These are phyloP conservation scores for Aegilops bicornis DNA, from an alignment of 176 grass and related monocot genomes.

Conservation along the genomic window DNA sequence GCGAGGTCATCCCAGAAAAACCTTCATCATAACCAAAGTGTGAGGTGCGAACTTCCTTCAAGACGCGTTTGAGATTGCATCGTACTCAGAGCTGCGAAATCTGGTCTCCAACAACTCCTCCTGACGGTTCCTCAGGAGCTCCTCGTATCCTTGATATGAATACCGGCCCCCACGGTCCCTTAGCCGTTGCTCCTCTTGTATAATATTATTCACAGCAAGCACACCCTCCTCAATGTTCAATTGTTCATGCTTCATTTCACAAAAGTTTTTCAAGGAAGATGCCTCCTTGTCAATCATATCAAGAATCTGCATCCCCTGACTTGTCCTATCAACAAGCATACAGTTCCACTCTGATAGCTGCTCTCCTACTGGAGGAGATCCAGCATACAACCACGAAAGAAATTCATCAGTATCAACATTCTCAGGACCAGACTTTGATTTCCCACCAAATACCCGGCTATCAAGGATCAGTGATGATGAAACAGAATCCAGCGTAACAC, in stretches of 20 bases:
- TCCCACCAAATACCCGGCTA: conserved; percentile 29
- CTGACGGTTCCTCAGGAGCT: conserved; percentile 64
- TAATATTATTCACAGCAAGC: conserved; percentile 54
- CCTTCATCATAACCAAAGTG: conserved; percentile 61
- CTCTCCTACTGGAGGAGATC: conserved; percentile 53
- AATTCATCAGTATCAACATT: conserved; percentile 59
- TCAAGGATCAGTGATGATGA: conserved; percentile 59
- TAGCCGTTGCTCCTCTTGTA: conserved; percentile 60
- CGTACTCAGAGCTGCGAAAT: conserved; percentile 49
- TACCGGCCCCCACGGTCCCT: conserved; percentile 42
- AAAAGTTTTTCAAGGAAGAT: conserved; percentile 48
- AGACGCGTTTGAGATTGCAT: conserved; percentile 57
- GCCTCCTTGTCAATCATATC: conserved; percentile 73
- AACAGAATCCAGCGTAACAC: conserved; percentile 53
- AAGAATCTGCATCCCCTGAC: conserved; percentile 46
- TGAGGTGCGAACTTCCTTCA: conserved; percentile 69
- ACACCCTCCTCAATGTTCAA: conserved; percentile 60
- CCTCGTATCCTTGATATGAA: conserved; percentile 60
- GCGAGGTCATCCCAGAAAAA: conserved; percentile 52
- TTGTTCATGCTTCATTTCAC: conserved; percentile 71
- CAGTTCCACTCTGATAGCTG: conserved; percentile 56
- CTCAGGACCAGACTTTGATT: conserved; percentile 39
- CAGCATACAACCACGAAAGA: conserved; percentile 78
- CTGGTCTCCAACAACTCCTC: conserved; percentile 51
- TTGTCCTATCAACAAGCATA: conserved; percentile 51